Conservation (phyloP, 2,329 filamentous ascomycete species). For the Sphaerulina vaccinii region DNA sequence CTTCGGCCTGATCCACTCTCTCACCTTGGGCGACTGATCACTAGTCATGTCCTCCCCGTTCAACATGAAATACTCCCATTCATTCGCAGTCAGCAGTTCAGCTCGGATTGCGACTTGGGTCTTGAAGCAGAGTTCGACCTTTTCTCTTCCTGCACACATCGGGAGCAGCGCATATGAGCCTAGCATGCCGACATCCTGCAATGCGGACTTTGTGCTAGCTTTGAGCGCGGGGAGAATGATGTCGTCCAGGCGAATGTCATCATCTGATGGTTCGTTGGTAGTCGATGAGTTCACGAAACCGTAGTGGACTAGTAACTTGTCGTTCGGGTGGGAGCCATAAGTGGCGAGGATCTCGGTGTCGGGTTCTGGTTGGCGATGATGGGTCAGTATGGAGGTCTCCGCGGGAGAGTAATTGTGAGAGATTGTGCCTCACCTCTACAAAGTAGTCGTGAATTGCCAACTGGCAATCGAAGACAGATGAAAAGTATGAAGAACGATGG, state of each 20-base stretch:
- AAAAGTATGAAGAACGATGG: background rate
- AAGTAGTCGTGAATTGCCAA: background rate
- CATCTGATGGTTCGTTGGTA: slow-evolving; percentile 30
- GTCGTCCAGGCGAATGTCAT: slow-evolving; percentile 45
- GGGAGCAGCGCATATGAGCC: slow-evolving; percentile 38
- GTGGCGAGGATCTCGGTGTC: slow-evolving; percentile 61
- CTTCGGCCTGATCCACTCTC: slow-evolving; percentile 25
- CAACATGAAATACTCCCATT: slow-evolving; percentile 41
- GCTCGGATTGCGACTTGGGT: slow-evolving; percentile 46
- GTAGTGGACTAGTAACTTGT: slow-evolving; percentile 70
- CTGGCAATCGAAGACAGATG: background rate
- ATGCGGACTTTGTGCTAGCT: slow-evolving; percentile 32
- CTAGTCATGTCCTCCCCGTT: slow-evolving; percentile 36
- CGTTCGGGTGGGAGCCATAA: slow-evolving; percentile 70
- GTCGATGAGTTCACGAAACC: slow-evolving; percentile 44
- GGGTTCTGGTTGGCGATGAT: slow-evolving; percentile 2
- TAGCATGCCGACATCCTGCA: slow-evolving; percentile 47
- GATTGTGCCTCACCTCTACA: background rate
- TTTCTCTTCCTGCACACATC: slow-evolving; percentile 3
- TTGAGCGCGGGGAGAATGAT: slow-evolving; percentile 42
- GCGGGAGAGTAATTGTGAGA: too few relatives aligned
- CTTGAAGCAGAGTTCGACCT: slow-evolving; percentile 43
- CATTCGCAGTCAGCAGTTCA: slow-evolving; percentile 37
- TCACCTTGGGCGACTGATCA: slow-evolving; percentile 31
- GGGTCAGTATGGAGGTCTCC: too few relatives aligned